These are phyloP conservation scores for Fraxinus baroniana DNA, from an alignment of 305 asterid genomes.

Conservation along the genomic window DNA sequence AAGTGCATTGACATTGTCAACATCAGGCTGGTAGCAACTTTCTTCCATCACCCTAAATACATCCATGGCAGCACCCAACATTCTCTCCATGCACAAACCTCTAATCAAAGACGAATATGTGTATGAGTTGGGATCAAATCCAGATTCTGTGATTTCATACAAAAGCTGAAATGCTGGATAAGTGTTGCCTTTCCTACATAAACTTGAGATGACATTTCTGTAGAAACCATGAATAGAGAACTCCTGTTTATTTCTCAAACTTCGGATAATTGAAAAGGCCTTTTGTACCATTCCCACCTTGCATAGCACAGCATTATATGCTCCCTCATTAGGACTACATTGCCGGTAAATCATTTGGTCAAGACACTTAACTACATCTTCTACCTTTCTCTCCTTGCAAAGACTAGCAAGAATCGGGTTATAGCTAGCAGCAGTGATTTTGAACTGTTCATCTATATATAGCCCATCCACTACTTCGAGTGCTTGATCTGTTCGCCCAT, in stretches of 20 bases:
- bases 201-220: constrained; percentile 51
- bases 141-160: constrained; percentile 52
- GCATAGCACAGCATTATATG: constrained; percentile 67
- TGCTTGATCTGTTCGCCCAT: constrained; percentile 69
- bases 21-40: constrained; percentile 51
- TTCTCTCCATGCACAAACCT: constrained; percentile 74
- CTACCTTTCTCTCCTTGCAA: constrained; percentile 60
- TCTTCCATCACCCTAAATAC: constrained; percentile 61
- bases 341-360: constrained; percentile 56
- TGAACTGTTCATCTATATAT: constrained; percentile 49
- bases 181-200: constrained; percentile 76
- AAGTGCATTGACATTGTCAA: constrained; percentile 64
- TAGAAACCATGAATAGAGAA: constrained; percentile 51
- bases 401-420: constrained; percentile 66
- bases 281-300: constrained; percentile 65
- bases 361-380: constrained; percentile 52
- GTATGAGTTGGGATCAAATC: constrained; percentile 68
- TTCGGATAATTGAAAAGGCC: constrained; percentile 61
- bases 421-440: constrained; percentile 70
- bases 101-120: constrained; percentile 76
- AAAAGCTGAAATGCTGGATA: constrained; percentile 66
- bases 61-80: constrained; percentile 66
- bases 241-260: constrained; percentile 54
- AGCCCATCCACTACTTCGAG: constrained; percentile 62
- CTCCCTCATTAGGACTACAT: constrained; percentile 65